phyloP scores from a whole-genome alignment of 495 filamentous ascomycete species.

The Lasiosphaeris hirsuta region DNA sequence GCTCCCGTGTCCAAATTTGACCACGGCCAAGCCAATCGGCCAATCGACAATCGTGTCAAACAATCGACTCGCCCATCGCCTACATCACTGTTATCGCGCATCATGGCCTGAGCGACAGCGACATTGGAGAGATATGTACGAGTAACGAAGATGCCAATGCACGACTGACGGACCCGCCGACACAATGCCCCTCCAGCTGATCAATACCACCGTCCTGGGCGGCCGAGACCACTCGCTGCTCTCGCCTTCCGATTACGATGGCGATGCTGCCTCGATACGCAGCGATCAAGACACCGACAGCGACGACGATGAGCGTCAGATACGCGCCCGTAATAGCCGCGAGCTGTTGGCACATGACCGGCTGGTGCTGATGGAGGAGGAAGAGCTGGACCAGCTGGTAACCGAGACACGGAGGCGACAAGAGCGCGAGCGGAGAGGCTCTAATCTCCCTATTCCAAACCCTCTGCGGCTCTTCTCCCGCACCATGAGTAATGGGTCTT shows the following conservation, averaged over 20 bases:
- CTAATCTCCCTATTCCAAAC: constrained; percentile 43
- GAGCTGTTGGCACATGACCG: constrained; percentile 71
- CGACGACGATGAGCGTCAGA: constrained; percentile 67
- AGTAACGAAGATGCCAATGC: too few relatives aligned
- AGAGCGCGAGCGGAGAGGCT: constrained; percentile 49
- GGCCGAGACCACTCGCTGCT: constrained; percentile 46
- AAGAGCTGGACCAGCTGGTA: constrained; percentile 79
- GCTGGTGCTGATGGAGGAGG: constrained; percentile 80
- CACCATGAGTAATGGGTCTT: constrained; percentile 30
- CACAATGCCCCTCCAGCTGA: constrained; percentile 23
- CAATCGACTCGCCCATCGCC: too few relatives aligned
- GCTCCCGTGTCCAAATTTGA: neutral
- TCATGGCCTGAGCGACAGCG: too few relatives aligned
- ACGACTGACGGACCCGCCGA: constrained; percentile 1
- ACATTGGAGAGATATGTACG: too few relatives aligned
- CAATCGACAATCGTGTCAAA: neutral
- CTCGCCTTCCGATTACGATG: constrained; percentile 62
- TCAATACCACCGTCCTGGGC: constrained; percentile 23
- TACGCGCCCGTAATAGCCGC: constrained; percentile 60
- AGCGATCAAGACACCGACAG: constrained; percentile 74
- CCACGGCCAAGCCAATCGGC: too few relatives aligned
- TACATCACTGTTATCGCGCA: too few relatives aligned
- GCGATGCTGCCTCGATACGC: constrained; percentile 63
- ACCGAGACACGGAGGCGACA: constrained; percentile 44
- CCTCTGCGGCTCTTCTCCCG: constrained; percentile 40